Evolutionary conservation across 2,329 filamentous ascomycete species (phyloP).

Genomic region (Aspergillus brasiliensis): DNA sequence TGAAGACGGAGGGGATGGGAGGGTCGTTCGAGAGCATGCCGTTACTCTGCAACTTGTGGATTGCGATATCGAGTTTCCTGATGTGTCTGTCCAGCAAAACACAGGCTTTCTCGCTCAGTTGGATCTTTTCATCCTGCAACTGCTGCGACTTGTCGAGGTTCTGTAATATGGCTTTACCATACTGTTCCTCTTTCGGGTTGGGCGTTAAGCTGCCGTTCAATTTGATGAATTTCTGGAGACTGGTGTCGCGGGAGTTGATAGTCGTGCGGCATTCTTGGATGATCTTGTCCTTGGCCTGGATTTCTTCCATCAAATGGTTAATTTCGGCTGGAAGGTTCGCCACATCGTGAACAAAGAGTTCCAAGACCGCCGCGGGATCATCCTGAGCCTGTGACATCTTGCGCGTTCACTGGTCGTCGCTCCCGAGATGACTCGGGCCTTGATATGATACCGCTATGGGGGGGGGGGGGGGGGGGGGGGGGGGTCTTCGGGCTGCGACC

Average conservation of each 20-base stretch:
- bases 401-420: neutral
- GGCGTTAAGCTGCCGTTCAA: conserved; percentile 61
- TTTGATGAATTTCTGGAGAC: conserved; percentile 68
- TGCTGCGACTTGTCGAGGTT: conserved; percentile 60
- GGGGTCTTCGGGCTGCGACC: neutral
- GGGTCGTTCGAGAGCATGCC: conserved; percentile 62
- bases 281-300: conserved; percentile 64
- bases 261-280: conserved; percentile 60
- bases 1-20: conserved; percentile 61
- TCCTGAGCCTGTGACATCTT: conserved; percentile 54
- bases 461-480: neutral
- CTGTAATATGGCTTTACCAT: conserved; percentile 58
- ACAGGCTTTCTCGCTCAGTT: conserved; percentile 61
- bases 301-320: conserved; percentile 67
- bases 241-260: conserved; percentile 61
- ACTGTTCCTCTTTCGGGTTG: conserved; percentile 66
- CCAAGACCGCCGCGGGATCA: conserved; percentile 64
- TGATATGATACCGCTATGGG: neutral
- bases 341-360: conserved; percentile 67
- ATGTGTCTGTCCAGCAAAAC: conserved; percentile 64
- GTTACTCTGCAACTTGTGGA: conserved; percentile 61
- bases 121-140: conserved; percentile 65
- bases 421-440: neutral
- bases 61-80: conserved; percentile 63
- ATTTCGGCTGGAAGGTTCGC: conserved; percentile 66